Evolutionary conservation across 2,329 filamentous ascomycete species (phyloP).

Genomic region (Talaromyces sp.): DNA sequence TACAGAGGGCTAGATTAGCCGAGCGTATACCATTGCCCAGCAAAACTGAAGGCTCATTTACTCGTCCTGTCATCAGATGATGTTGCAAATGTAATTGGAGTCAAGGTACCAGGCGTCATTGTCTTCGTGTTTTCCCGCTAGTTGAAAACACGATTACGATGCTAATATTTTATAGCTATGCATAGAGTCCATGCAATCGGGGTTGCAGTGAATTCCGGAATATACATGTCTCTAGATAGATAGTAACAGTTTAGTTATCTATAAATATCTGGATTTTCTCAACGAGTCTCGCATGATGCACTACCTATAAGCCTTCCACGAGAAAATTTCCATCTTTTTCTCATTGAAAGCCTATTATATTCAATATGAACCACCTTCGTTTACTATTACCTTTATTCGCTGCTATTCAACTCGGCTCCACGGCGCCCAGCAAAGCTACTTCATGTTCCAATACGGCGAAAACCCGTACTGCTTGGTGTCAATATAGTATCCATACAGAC

Average conservation of each 20-base stretch:
- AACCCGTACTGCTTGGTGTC: constrained; percentile 1
- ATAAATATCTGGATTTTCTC: neutral
- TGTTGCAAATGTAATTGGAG: neutral
- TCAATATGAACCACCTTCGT: neutral
- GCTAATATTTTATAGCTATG: neutral
- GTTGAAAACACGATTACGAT: neutral
- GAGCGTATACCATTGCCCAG: neutral
- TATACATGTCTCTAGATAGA: neutral
- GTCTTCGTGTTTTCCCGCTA: neutral
- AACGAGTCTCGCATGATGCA: neutral
- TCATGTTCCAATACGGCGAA: neutral
- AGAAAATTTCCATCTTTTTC: neutral
- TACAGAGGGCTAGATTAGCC: neutral
- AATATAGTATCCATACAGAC: constrained; percentile 7
- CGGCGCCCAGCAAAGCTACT: neutral
- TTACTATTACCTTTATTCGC: neutral
- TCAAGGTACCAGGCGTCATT: neutral
- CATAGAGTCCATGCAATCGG: neutral
- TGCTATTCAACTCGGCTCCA: neutral
- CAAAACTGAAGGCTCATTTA: neutral
- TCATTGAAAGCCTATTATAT: neutral
- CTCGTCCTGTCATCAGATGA: neutral
- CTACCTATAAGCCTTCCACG: neutral
- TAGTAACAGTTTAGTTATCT: neutral
- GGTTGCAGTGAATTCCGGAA: neutral